A percentile compares a stretch with the other conserved stretches of the same genome.
These are phyloP conservation scores for Vachellia pachyceras DNA, from an alignment of 306 rosid species.

Conservation along the genomic window DNA sequence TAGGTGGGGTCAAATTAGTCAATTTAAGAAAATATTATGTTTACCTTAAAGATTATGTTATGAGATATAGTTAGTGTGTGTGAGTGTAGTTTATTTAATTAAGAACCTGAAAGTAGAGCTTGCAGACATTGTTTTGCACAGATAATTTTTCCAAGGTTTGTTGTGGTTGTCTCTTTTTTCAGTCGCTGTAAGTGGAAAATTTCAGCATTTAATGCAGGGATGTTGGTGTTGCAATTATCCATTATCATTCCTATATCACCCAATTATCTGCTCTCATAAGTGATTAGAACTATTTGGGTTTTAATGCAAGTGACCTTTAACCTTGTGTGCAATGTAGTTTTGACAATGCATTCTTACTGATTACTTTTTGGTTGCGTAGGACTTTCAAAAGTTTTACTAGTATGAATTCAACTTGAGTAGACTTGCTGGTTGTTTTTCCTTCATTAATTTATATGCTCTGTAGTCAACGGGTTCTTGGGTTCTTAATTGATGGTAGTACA, in stretches of 20 bases:
- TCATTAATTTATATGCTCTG: background rate
- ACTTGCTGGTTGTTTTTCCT: conserved; percentile 22
- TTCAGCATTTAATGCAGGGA: background rate
- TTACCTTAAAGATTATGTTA: background rate
- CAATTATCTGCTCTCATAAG: background rate
- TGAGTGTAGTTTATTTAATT: background rate
- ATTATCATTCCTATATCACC: conserved; percentile 7
- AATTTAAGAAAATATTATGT: background rate
- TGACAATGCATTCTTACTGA: conserved; percentile 2
- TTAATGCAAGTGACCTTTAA: background rate
- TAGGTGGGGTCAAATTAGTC: no score
- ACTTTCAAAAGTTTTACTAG: background rate
- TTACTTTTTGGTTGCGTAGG: background rate
- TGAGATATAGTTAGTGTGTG: background rate
- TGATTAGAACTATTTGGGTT: conserved; percentile 24
- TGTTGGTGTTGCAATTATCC: conserved; percentile 14
- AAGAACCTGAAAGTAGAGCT: background rate
- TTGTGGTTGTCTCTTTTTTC: conserved; percentile 30
- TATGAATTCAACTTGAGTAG: conserved; percentile 11
- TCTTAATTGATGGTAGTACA: background rate
- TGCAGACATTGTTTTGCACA: background rate
- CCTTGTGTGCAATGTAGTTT: conserved; percentile 18
- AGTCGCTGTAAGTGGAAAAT: background rate
- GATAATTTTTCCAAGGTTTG: background rate
- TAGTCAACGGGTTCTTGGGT: conserved; percentile 11